Evolutionary conservation across 2,329 filamentous ascomycete genomes (phyloP).

Genomic region (Ustulina deusta): DNA sequence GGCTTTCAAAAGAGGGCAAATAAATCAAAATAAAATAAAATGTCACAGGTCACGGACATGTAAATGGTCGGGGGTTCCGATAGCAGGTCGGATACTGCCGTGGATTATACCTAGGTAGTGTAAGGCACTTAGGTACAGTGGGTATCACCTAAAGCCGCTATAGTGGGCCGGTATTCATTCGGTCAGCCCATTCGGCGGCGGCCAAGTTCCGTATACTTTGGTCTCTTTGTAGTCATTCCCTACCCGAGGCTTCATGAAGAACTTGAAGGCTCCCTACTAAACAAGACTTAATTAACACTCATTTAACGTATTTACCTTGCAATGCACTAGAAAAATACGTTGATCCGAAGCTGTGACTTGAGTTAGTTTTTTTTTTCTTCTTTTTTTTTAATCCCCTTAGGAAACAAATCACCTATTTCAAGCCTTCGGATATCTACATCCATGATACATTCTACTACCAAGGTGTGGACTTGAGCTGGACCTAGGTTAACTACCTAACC

Average conservation of each 20-base stretch:
- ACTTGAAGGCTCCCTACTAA: too few species aligned
- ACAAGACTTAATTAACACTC: too few species aligned
- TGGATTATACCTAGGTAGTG: neutral
- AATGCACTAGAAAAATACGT: too few species aligned
- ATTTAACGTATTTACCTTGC: too few species aligned
- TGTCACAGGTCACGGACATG: conserved; percentile 24
- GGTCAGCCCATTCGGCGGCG: neutral
- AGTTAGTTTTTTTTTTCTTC: too few species aligned
- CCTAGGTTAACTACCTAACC: conserved; percentile 4
- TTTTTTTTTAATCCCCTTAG: too few species aligned
- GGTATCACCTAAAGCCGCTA: neutral
- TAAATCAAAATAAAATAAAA: conserved; percentile 3
- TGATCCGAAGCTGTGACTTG: too few species aligned
- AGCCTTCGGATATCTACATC: too few species aligned
- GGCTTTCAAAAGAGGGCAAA: neutral
- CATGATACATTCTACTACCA: too few species aligned
- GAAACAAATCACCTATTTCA: too few species aligned
- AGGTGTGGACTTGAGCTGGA: neutral
- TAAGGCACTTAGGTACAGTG: neutral
- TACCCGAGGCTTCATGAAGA: too few species aligned
- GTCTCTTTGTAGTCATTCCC: too few species aligned
- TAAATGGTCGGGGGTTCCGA: conserved; percentile 34
- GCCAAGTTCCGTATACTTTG: neutral
- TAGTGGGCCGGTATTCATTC: neutral
- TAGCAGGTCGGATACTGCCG: conserved; percentile 27